These are phyloP conservation scores for Fraxinus velutina DNA, from an alignment of 305 asterid genomes.

Conservation along the genomic window DNA sequence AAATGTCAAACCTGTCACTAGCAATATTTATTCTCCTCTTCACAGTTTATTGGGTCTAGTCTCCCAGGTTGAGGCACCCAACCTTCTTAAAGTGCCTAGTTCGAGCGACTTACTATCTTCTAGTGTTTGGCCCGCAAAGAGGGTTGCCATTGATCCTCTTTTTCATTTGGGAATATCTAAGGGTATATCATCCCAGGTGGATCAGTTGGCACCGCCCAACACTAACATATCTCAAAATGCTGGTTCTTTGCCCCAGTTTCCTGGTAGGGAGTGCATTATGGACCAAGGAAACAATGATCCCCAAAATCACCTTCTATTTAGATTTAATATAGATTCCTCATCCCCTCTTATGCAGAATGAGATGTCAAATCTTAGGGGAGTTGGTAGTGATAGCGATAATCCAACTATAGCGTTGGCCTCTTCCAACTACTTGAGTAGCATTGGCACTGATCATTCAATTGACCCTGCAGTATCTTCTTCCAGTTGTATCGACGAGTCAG, in stretches of 20 bases:
- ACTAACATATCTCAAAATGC: slow-evolving; percentile 32
- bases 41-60: slow-evolving; percentile 48
- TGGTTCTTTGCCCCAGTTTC: slow-evolving; percentile 64
- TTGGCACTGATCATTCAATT: slow-evolving; percentile 46
- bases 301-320: slow-evolving; percentile 60
- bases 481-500: slow-evolving; percentile 49
- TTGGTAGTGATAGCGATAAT: slow-evolving; percentile 45
- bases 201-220: slow-evolving; percentile 36
- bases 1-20: slow-evolving; percentile 31
- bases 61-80: slow-evolving; percentile 47
- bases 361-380: slow-evolving; percentile 48
- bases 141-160: slow-evolving; percentile 60
- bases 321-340: slow-evolving; percentile 64
- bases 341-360: slow-evolving; percentile 53
- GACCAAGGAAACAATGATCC: slow-evolving; percentile 59
- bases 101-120: slow-evolving; percentile 39
- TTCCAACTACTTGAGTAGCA: slow-evolving; percentile 49
- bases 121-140: slow-evolving; percentile 57
- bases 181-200: slow-evolving; percentile 29
- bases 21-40: slow-evolving; percentile 41
- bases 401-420: slow-evolving; percentile 41
- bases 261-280: slow-evolving; percentile 54
- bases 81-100: slow-evolving; percentile 38
- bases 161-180: slow-evolving; percentile 32
- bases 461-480: slow-evolving; percentile 41